Base-by-base conservation (phyloP, 192 early-diverging fungal species). In the Coemansia guatemalensis region DNA sequence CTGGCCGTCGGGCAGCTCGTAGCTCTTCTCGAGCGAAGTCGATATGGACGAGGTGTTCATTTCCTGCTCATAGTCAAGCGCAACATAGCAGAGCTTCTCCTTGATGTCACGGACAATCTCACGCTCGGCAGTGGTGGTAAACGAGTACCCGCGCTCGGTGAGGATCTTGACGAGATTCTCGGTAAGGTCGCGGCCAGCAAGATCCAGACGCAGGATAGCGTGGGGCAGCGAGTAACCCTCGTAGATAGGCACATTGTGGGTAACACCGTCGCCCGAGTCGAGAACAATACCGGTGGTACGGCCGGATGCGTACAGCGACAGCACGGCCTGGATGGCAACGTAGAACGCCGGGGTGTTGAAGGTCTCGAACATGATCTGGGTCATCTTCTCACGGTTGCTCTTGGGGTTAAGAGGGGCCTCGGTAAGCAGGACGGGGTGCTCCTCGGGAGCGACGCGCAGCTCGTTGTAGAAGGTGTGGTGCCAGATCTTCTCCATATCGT, bases 101-200 rank as follows among this genome's bases (percentile, higher is more conserved):
- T 99, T 99, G 85, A 99, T 97, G 74, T 98, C 94, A 82, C 95
- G 94, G 69, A 96, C 95, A 68, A 96, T 95, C 90, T 97, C 95
- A 80, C 91, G 89, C 84, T 97, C 95, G 67, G 95, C 92, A 24
- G 94, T 90, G 84, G 93, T 97, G 60, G 87, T 89, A 89, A 96
- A 93, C 30, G 92, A 84, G 89, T 98, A 92, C 78, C 97, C 97
- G 71, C 95, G 92, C 82, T 97, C 93, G 71, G 89, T 93, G 70
- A 98, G 90, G 79, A 95, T 89, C 66, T 88, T 92, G 90, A 89
- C 89, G 53, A 96, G 85, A 85, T 96, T 90, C 57, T 95, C 89
- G 61, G 95, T 99, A 75, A 99, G 85, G 76, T 98, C 95, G 81
- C 93, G 93, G 63, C 95, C 97, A 77, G 95, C 95, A 68, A 97